phyloP scores from a whole-genome alignment of 164 flowering plant species.

The Macadamia tetraphylla region DNA sequence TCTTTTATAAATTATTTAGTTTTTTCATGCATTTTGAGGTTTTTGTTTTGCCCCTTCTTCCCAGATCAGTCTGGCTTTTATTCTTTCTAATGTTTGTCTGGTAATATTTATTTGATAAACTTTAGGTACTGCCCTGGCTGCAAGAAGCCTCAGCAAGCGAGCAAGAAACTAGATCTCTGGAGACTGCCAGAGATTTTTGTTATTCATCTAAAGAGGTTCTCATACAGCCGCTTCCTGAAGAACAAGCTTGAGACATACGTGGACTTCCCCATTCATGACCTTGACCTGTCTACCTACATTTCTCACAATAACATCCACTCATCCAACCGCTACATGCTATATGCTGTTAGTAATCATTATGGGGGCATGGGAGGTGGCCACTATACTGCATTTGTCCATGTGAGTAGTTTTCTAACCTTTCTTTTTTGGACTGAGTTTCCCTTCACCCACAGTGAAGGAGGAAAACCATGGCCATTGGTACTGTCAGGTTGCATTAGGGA shows the following conservation, averaged over 20 bases:
- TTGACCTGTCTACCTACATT: slow-evolving; percentile 67
- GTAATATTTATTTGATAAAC: not conserved
- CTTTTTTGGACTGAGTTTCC: too few species aligned
- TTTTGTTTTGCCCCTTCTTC: not conserved
- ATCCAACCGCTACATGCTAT: slow-evolving; percentile 58
- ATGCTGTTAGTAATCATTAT: slow-evolving; percentile 89
- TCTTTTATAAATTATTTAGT: not conserved
- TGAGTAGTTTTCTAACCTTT: slow-evolving; percentile 36
- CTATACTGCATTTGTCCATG: slow-evolving; percentile 85
- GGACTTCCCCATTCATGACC: slow-evolving; percentile 75
- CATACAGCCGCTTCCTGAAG: slow-evolving; percentile 70
- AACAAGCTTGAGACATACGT: slow-evolving; percentile 90
- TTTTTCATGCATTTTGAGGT: not conserved
- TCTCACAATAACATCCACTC: slow-evolving; percentile 31
- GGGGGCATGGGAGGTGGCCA: slow-evolving; percentile 98
- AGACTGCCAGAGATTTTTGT: slow-evolving; percentile 90
- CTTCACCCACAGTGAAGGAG: too few species aligned
- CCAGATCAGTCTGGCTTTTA: not conserved
- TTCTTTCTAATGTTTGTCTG: not conserved
- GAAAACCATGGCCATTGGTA: too few species aligned
- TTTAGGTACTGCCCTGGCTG: slow-evolving; percentile 87
- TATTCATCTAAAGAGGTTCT: slow-evolving; percentile 89
- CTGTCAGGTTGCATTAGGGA: too few species aligned
- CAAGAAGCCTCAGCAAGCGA: slow-evolving; percentile 83
- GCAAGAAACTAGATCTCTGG: slow-evolving; percentile 95